Evolutionary conservation across 192 early-diverging fungal species (phyloP).

Genomic region (Coemansia sp.): DNA sequence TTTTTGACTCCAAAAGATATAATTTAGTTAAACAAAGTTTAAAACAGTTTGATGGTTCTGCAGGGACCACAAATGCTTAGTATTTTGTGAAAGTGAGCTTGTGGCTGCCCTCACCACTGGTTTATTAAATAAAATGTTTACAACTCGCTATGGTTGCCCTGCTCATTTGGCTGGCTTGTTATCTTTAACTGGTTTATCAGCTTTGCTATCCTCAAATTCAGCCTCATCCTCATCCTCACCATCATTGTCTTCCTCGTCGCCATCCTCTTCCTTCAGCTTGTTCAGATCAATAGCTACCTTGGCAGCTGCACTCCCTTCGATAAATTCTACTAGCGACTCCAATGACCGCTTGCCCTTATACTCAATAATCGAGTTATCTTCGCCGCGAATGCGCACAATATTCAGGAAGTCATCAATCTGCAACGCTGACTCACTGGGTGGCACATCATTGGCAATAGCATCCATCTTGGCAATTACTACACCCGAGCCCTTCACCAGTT

Average conservation of each 20-base stretch:
- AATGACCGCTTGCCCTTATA: slow-evolving; percentile 82
- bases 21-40: no score
- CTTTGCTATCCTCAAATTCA: slow-evolving; percentile 3
- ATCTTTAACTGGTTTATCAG: not conserved
- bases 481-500: slow-evolving; percentile 54
- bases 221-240: slow-evolving; percentile 26
- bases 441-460: slow-evolving; percentile 91
- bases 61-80: no score
- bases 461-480: slow-evolving; percentile 93
- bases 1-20: no score
- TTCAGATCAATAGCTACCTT: slow-evolving; percentile 42
- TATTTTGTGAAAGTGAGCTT: no score
- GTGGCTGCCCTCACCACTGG: no score
- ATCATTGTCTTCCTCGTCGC: slow-evolving; percentile 24
- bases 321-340: slow-evolving; percentile 74
- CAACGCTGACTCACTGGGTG: slow-evolving; percentile 61
- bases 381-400: slow-evolving; percentile 85
- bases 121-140: not conserved
- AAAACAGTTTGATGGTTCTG: no score
- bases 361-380: slow-evolving; percentile 72
- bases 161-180: not conserved
- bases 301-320: slow-evolving; percentile 71
- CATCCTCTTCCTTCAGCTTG: slow-evolving; percentile 31
- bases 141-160: slow-evolving; percentile 11
- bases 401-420: slow-evolving; percentile 92